phyloP scores from a whole-genome alignment of 2,329 filamentous ascomycete species.

The Penicillium sp. region DNA sequence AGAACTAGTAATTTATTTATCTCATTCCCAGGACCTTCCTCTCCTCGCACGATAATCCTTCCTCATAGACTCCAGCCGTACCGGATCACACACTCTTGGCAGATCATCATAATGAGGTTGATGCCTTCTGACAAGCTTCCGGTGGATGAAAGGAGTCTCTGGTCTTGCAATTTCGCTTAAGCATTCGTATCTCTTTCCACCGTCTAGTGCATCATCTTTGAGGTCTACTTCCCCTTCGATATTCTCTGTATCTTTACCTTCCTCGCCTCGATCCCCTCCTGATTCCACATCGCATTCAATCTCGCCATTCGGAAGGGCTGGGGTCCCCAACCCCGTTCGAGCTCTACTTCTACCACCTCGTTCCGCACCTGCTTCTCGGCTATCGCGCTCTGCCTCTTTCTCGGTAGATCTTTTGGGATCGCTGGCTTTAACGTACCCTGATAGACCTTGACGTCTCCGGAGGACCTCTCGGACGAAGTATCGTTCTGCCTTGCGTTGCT shows the following conservation, averaged over 20 bases:
- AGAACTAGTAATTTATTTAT: neutral
- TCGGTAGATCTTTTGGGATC: neutral
- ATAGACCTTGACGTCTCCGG: neutral
- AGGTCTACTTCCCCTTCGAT: too few relatives aligned
- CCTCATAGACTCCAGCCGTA: constrained; percentile 4
- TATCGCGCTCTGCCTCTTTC: neutral
- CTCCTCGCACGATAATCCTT: constrained; percentile 11
- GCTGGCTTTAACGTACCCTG: neutral
- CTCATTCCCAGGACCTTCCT: neutral
- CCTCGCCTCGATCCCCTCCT: neutral
- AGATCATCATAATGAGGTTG: constrained; percentile 7
- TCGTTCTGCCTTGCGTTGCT: neutral
- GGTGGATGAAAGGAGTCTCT: neutral
- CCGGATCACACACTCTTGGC: constrained; percentile 12
- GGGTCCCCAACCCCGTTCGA: neutral
- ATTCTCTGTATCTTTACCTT: neutral
- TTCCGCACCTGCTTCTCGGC: neutral
- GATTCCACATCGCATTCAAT: too few relatives aligned
- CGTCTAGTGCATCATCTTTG: too few relatives aligned
- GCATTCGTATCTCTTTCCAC: too few relatives aligned
- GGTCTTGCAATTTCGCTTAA: neutral
- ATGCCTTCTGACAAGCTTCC: neutral
- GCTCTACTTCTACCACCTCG: too few relatives aligned
- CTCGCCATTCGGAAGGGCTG: too few relatives aligned
- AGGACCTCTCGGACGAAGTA: neutral